Conservation (phyloP, 768 basidiomycete genomes). For the Suillus weaverae region DNA sequence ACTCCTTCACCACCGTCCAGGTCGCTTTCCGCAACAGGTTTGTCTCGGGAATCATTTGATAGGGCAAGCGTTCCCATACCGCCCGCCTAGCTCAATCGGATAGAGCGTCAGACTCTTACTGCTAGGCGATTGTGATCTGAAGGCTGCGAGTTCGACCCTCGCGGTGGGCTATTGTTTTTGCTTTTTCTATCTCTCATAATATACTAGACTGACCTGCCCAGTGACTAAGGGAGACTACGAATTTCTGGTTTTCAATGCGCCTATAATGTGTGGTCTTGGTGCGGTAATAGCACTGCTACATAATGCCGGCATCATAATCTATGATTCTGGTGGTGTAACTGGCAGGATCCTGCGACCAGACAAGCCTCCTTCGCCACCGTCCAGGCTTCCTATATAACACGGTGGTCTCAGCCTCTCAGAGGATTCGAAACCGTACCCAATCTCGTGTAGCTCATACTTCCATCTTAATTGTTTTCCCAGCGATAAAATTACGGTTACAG, state of each 20-base stretch:
- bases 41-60: not conserved
- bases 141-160: constrained; percentile 87
- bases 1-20: not conserved
- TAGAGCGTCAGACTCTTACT: constrained; percentile 55
- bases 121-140: constrained; percentile 47
- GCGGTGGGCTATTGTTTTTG: constrained; percentile 38
- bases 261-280: not conserved
- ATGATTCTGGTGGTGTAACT: not conserved
- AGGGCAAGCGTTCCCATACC: not conserved
- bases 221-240: not conserved
- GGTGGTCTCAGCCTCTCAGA: not conserved
- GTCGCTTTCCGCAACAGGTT: not conserved
- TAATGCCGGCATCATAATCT: too few species aligned
- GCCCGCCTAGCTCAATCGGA: constrained; percentile 55
- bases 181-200: not conserved
- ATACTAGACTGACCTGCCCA: not conserved
- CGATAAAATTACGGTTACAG: not conserved
- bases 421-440: not conserved
- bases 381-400: not conserved
- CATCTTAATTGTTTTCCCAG: too few species aligned
- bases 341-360: too few species aligned
- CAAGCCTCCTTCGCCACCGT: not conserved
- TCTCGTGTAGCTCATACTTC: not conserved
- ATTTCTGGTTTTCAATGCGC: not conserved
- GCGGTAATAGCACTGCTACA: not conserved